Percentiles rank a stretch among this genome's conserved stretches.
phyloP scores from a whole-genome alignment of 1,139 yeast genomes.

The Kluyveromyces sp. region DNA sequence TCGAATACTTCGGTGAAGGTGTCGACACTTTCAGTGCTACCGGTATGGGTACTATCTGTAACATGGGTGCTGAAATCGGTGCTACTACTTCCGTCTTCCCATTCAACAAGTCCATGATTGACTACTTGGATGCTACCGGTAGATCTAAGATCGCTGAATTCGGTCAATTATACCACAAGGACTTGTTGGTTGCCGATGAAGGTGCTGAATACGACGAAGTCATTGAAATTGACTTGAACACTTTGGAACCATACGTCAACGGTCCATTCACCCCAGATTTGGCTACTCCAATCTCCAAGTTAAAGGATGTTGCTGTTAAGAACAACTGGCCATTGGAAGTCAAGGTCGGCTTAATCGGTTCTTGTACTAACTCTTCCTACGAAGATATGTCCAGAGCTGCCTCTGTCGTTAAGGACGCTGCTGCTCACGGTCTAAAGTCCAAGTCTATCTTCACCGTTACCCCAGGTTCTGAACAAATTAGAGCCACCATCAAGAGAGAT shows the following conservation, averaged over 20 bases:
- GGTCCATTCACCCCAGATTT: slow-evolving; percentile 99
- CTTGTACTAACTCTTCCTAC: slow-evolving; percentile 98
- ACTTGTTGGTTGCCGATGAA: slow-evolving; percentile 81
- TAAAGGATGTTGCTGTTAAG: slow-evolving; percentile 80
- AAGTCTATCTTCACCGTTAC: slow-evolving; percentile 89
- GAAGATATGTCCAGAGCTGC: slow-evolving; percentile 99
- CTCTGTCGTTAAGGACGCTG: slow-evolving; percentile 87
- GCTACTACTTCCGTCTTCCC: slow-evolving; percentile 99
- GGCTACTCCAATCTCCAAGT: slow-evolving; percentile 92
- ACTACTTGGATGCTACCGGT: slow-evolving; percentile 81
- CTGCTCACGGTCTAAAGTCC: slow-evolving; percentile 80
- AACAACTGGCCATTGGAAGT: slow-evolving; percentile 93
- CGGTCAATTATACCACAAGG: slow-evolving; percentile 67
- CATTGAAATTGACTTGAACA: slow-evolving; percentile 88
- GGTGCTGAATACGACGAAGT: slow-evolving; percentile 95
- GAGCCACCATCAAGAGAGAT: slow-evolving; percentile 97
- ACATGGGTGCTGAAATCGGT: slow-evolving; percentile 99
- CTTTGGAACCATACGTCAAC: slow-evolving; percentile 94
- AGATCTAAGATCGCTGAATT: slow-evolving; percentile 78
- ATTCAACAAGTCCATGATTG: slow-evolving; percentile 83
- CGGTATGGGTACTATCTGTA: slow-evolving; percentile 99
- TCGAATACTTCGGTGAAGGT: slow-evolving; percentile 97
- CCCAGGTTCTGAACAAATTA: slow-evolving; percentile 98
- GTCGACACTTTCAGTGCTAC: slow-evolving; percentile 93
- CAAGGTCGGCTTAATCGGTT: slow-evolving; percentile 94